Evolutionary conservation across 2,329 filamentous ascomycete species (phyloP), one percentile per base, ranked within the genome.

Genomic region (Penicillium sp.): DNA sequence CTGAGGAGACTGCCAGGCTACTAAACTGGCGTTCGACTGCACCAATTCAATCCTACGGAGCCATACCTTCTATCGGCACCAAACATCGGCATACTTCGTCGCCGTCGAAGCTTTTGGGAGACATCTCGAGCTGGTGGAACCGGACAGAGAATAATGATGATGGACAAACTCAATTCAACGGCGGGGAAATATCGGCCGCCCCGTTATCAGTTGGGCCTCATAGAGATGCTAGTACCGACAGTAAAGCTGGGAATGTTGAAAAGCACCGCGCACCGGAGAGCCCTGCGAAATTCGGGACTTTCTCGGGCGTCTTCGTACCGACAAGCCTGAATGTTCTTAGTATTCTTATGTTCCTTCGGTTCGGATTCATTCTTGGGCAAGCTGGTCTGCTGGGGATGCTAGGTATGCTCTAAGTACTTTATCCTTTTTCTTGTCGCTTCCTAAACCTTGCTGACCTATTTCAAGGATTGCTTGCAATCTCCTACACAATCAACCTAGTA

Each of bases 261-360:
- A 71, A 71, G 44, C 30, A 65, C 61, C 71, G 70, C 38, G 55
- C 68, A 23, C 59, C 63, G 21, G 73, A 75, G 49, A 67, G 66
- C 55, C 76, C 74, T 17, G 79, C 84, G 68, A 95, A 95, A 78
- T 83, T 96, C 61, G 91, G 91, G 44, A 89, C 88, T 8, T 87
- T 92, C 67, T 91, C 88, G 4, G 91, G 91, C 7, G 90, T 96
- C 52, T 96, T 93, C 75, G 90, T 96, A 17, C 92, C 92, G 1
- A 92, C 92, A n/a, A 93, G 90, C 64, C 82, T 96, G 67, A 96
- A 95, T 76, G 92, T 96, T 47, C 80, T 96, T 67, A 94, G 91
- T 70, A 96, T 96, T 76, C 85, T 96, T 64, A 96, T 96, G 91
- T 96, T 96, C 78, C 82, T 96, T 70, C 87, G 92, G 23, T 96